Evolutionary conservation across 495 filamentous ascomycete species (phyloP), one percentile per base, ranked within the genome.

Genomic region (Hypoxylon lienhwacheense): DNA sequence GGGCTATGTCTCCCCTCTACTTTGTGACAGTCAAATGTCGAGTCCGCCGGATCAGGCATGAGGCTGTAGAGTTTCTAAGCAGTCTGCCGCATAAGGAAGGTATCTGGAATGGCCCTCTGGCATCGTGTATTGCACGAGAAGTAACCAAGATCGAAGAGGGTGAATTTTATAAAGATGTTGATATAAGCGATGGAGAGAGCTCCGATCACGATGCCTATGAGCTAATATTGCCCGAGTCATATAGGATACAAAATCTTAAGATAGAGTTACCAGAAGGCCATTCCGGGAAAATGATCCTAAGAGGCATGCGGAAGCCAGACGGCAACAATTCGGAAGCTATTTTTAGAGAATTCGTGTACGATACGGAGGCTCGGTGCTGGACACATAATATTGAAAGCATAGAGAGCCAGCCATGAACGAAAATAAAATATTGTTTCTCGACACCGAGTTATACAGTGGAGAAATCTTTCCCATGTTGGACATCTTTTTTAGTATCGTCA

Each of bases 1-100:
- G 79, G 10, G 76, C 71, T 43, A 76, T 81, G 5, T 69, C 74
- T 6, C 77, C 78, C 0, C 54, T 84, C 4, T 83, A 79, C 51
- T 80, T 71, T 61, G 71, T 73, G 0, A 78, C 77, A 1, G 47
- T 79, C n/a, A 81, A 82, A 53, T 85, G 81, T 45, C 80, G 79
- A n/a, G 68, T 75, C n/a, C 70, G 59, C 12, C 57, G 54, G 1
- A 64, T 82, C 21, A 61, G 81, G 31, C 57, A 63, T 3, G 64
- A 73, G 5, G 80, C 80, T 0, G 60, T 83, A 11, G 20, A 42
- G 10, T 53, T 78, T 7, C 54, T 85, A 10, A 42, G 53, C 15
- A 34, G 45, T 0, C 49, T 63, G 5, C 55, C 66, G 4, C 78
- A 83, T 55, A 69, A 75, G 21, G 83, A 85, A 60, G 81, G 77